These are phyloP conservation scores for Skeletonema potamos DNA, from an alignment of 108 stramenopile species.

Conservation along the genomic window DNA sequence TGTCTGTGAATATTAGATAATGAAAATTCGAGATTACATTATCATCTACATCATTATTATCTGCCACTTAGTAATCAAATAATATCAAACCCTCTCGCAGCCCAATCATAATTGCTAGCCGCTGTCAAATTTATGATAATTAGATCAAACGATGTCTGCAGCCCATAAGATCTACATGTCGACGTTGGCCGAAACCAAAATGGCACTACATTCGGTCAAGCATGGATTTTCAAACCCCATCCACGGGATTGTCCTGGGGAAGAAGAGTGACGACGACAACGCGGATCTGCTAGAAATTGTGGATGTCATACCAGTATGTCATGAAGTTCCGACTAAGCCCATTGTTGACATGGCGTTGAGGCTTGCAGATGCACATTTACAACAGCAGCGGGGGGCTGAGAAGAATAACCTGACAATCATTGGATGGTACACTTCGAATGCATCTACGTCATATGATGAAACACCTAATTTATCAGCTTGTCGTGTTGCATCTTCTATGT, in stretches of 20 bases:
- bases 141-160: background rate
- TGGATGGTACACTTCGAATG: constrained; percentile 74
- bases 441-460: constrained; percentile 5
- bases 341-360: constrained; percentile 65
- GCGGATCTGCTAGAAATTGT: constrained; percentile 14
- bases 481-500: constrained; percentile 30
- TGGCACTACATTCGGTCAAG: constrained; percentile 57
- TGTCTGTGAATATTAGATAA: too few relatives aligned
- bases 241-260: constrained; percentile 69
- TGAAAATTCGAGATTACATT: too few relatives aligned
- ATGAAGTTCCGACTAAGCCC: constrained; percentile 69
- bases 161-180: constrained; percentile 9
- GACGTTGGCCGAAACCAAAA: constrained; percentile 35
- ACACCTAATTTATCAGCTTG: constrained; percentile 31
- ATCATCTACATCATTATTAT: too few relatives aligned
- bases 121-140: background rate
- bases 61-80: too few relatives aligned
- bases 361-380: constrained; percentile 33
- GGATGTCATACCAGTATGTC: constrained; percentile 69
- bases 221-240: constrained; percentile 41
- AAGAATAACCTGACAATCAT: constrained; percentile 42
- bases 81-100: too few relatives aligned
- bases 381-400: background rate
- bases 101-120: too few relatives aligned
- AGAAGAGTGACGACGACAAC: background rate